These are phyloP conservation scores for Angophora floribunda DNA, from an alignment of 345 rosid species.

Conservation along the genomic window DNA sequence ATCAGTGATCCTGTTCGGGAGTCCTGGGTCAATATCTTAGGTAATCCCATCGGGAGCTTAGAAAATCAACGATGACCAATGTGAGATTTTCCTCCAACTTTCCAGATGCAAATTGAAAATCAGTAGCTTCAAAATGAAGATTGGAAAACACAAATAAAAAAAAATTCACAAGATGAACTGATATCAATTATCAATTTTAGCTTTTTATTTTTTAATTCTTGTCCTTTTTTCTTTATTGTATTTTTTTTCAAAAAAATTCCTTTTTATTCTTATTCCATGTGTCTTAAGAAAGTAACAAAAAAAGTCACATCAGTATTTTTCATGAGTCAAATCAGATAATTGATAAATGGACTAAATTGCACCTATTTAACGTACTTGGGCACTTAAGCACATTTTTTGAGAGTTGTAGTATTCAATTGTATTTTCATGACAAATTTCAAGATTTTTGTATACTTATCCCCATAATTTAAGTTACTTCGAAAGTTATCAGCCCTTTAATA, in stretches of 20 bases:
- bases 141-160: background rate
- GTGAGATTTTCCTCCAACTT: background rate
- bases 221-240: background rate
- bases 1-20: accelerated
- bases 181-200: background rate
- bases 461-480: background rate
- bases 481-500: background rate
- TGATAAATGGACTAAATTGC: background rate
- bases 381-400: background rate
- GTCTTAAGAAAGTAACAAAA: background rate
- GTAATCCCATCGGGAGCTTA: accelerated
- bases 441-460: accelerated
- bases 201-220: background rate
- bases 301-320: background rate
- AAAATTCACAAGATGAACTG: background rate
- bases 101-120: background rate
- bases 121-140: background rate
- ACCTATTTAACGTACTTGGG: background rate
- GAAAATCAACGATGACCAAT: background rate
- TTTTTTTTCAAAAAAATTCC: background rate
- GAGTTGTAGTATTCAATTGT: background rate
- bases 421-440: accelerated
- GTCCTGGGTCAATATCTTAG: background rate
- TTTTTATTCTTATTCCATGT: accelerated
- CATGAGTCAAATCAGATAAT: accelerated